These are phyloP conservation scores for Climacium dendroides DNA, from an alignment of 225 moss, liverwort and hornwort genomes.

Conservation along the genomic window DNA sequence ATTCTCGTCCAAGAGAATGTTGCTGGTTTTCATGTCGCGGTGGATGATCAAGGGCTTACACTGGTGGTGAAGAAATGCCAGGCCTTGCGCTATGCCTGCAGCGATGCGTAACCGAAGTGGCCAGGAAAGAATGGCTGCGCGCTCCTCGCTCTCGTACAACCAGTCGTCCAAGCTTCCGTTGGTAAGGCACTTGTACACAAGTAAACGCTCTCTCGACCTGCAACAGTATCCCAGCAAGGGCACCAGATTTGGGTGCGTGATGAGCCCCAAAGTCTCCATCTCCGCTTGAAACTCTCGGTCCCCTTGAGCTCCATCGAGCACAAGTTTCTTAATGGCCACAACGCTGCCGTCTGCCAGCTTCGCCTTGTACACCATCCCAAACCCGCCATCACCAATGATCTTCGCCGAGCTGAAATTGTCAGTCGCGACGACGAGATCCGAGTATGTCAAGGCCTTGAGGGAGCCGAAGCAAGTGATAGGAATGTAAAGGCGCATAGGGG, in stretches of 20 bases:
- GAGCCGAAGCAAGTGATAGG: constrained; percentile 28
- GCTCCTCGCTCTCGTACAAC: constrained; percentile 55
- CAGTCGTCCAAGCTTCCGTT: constrained; percentile 67
- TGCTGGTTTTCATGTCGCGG: constrained; percentile 74
- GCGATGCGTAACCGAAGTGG: constrained; percentile 45
- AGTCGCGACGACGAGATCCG: constrained; percentile 46
- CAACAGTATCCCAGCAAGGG: constrained; percentile 60
- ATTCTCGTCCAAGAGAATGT: constrained; percentile 56
- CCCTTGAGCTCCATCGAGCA: constrained; percentile 52
- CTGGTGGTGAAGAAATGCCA: constrained; percentile 66
- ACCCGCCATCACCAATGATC: constrained; percentile 72
- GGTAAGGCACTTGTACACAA: constrained; percentile 65
- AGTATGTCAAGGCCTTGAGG: constrained; percentile 33
- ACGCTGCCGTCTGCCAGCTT: constrained; percentile 27
- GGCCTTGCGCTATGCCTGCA: constrained; percentile 43
- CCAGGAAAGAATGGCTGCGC: constrained; percentile 40
- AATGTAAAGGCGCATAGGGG: neutral
- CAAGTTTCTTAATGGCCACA: constrained; percentile 71
- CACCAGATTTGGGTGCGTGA: constrained; percentile 55
- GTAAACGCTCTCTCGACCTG: constrained; percentile 32
- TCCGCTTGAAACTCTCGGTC: constrained; percentile 65
- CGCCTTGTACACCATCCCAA: constrained; percentile 69
- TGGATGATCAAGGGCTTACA: constrained; percentile 71
- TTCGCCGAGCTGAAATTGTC: constrained; percentile 49
- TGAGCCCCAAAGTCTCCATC: constrained; percentile 53